A percentile compares a stretch with the other conserved stretches of the same genome.
Evolutionary conservation across 2,329 filamentous ascomycete species (phyloP).

Genomic region (Alternaria sp.): DNA sequence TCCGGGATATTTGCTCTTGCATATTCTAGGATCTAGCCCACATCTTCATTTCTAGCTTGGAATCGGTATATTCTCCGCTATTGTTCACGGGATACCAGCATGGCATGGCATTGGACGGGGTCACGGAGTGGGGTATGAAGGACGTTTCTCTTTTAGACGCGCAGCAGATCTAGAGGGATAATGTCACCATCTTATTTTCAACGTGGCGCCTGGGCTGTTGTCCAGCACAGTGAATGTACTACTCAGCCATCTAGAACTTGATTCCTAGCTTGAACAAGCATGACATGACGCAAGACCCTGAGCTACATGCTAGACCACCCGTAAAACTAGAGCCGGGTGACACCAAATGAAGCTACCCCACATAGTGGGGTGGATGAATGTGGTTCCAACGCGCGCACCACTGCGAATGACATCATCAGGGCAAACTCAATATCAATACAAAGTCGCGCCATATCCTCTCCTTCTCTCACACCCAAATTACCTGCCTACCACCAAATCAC

Average conservation of each 20-base stretch:
- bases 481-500: conserved; percentile 6
- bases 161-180: conserved; percentile 31
- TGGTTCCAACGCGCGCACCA: conserved; percentile 13
- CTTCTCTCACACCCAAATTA: conserved; percentile 7
- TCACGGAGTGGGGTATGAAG: conserved; percentile 24
- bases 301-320: conserved; percentile 11
- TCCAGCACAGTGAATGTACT: background rate
- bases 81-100: conserved; percentile 31
- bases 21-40: conserved; percentile 29
- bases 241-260: background rate
- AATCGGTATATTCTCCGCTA: conserved; percentile 22
- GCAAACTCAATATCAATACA: conserved; percentile 17
- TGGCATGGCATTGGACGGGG: conserved; percentile 31
- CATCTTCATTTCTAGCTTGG: conserved; percentile 29
- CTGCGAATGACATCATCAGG: conserved; percentile 24
- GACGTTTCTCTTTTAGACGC: conserved; percentile 28
- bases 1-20: conserved; percentile 21
- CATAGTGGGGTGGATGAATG: conserved; percentile 20
- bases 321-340: conserved; percentile 10
- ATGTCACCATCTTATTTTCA: conserved; percentile 27
- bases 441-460: conserved; percentile 19
- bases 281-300: conserved; percentile 22
- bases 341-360: conserved; percentile 15
- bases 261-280: background rate
- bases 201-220: background rate